phyloP scores from a whole-genome alignment of 495 filamentous ascomycete species.

The Xylaria curta region DNA sequence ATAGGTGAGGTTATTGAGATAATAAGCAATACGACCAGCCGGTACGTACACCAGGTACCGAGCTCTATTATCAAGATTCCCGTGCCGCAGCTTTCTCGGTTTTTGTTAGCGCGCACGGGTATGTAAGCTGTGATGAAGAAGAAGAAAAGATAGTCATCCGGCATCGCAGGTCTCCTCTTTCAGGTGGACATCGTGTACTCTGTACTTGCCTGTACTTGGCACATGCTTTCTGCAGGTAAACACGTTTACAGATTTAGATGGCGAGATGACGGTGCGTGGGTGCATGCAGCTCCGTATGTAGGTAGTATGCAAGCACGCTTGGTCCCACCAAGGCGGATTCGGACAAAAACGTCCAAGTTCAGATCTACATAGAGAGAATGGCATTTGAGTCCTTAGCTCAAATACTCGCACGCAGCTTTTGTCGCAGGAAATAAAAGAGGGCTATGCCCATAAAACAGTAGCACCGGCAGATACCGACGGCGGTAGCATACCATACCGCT shows the following conservation, averaged over 20 bases:
- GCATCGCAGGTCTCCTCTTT: neutral
- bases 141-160: slow-evolving; percentile 11
- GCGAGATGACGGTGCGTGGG: slow-evolving; percentile 4
- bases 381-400: neutral
- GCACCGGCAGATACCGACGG: slow-evolving; percentile 21
- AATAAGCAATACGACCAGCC: slow-evolving; percentile 23
- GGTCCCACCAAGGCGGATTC: slow-evolving; percentile 22
- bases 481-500: slow-evolving; percentile 1
- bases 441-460: slow-evolving; percentile 8
- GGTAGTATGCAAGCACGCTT: slow-evolving; percentile 25
- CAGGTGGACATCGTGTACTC: neutral
- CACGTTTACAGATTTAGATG: slow-evolving; percentile 14
- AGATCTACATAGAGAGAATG: neutral
- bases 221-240: neutral
- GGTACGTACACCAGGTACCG: neutral
- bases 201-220: neutral
- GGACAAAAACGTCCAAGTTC: neutral
- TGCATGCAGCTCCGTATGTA: slow-evolving; percentile 19
- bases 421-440: slow-evolving; percentile 6
- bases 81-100: neutral
- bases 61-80: neutral
- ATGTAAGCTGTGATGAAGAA: neutral
- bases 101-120: neutral
- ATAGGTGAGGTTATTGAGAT: slow-evolving; percentile 22
- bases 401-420: neutral